Conservation (phyloP, 805 yeast genomes). For the Schwanniomyces vanrijiae region DNA sequence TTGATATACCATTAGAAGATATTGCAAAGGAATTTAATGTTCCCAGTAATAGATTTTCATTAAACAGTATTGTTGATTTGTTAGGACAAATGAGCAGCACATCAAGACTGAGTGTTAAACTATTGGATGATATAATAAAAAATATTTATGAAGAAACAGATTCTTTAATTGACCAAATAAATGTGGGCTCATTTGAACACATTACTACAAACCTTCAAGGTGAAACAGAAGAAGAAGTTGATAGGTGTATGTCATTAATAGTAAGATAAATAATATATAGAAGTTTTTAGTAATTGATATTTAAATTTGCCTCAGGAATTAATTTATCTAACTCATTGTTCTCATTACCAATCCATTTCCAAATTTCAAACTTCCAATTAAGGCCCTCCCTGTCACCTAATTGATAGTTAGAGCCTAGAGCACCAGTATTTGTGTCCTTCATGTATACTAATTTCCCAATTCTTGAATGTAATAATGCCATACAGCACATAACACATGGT, state of each 20-base stretch:
- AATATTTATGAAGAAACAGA: conserved; percentile 14
- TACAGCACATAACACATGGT: conserved; percentile 94
- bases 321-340: not conserved
- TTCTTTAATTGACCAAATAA: conserved; percentile 19
- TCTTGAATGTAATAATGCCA: conserved; percentile 94
- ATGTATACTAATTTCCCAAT: conserved; percentile 67
- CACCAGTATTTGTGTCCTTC: conserved; percentile 41
- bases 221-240: conserved; percentile 13
- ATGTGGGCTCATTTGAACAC: conserved; percentile 25
- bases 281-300: not conserved
- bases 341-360: conserved; percentile 60
- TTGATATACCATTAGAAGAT: conserved; percentile 22
- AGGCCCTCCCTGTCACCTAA: conserved; percentile 73
- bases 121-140: conserved; percentile 14
- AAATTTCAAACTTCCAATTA: conserved; percentile 86
- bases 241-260: conserved; percentile 8
- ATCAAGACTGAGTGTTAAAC: conserved; percentile 19
- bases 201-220: conserved; percentile 15
- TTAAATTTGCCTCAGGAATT: not conserved
- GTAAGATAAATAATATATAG: not conserved
- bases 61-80: conserved; percentile 12
- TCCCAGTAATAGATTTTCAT: conserved; percentile 5
- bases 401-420: conserved; percentile 66
- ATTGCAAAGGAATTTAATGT: conserved; percentile 2
- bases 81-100: conserved; percentile 25